phyloP scores from a whole-genome alignment of 1,284 basidiomycete genomes.

The Cryptococcus hybrid region DNA sequence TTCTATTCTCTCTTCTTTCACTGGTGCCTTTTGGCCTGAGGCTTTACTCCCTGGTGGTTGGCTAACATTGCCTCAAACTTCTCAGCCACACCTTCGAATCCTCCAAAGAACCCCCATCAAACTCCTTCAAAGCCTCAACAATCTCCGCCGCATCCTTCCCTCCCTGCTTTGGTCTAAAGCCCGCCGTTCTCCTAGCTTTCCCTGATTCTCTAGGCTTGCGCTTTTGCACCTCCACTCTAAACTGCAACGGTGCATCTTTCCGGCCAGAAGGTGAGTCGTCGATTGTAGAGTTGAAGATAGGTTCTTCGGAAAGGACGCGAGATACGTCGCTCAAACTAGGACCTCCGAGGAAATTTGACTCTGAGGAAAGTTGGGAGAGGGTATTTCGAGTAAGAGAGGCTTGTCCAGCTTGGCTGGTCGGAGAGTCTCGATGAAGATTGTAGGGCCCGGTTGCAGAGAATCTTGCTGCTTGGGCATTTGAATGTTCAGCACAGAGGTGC shows the following conservation, averaged over 20 bases:
- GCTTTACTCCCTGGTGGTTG: too few species aligned
- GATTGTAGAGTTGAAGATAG: neutral
- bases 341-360: conserved; percentile 18
- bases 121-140: conserved; percentile 19
- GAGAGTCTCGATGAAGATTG: conserved; percentile 23
- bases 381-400: conserved; percentile 29
- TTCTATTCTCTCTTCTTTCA: too few species aligned
- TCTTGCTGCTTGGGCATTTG: conserved; percentile 24
- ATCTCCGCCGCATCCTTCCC: conserved; percentile 25
- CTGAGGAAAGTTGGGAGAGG: conserved; percentile 12
- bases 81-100: conserved; percentile 33
- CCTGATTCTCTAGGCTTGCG: neutral
- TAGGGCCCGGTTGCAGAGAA: conserved; percentile 9
- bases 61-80: neutral
- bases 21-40: too few species aligned
- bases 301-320: neutral
- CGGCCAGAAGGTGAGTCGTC: neutral
- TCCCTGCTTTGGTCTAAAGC: neutral
- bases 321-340: conserved; percentile 15
- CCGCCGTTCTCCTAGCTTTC: neutral
- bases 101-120: conserved; percentile 34
- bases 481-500: conserved; percentile 19
- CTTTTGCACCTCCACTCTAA: neutral
- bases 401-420: conserved; percentile 24
- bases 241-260: neutral